Evolutionary conservation across 1,139 yeast species (phyloP).

Genomic region (Candida neerlandica): DNA sequence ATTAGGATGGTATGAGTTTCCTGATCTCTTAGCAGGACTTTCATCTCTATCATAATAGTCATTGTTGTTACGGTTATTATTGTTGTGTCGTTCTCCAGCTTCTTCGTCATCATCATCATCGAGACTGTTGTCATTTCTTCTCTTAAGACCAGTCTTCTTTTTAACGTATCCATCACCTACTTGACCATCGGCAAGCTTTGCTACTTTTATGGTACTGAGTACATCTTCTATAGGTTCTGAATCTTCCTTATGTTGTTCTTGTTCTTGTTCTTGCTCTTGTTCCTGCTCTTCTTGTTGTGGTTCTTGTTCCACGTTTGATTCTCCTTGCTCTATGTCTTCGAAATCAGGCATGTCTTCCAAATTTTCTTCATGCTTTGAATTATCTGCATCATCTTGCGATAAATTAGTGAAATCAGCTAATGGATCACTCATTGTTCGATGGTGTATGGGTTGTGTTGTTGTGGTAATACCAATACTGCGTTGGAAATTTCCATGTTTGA

Average conservation of each 20-base stretch:
- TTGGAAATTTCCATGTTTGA: slow-evolving; percentile 1
- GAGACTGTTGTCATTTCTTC: background rate
- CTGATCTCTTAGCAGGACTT: background rate
- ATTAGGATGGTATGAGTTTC: slow-evolving; percentile 10
- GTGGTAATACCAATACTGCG: background rate
- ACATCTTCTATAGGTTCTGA: slow-evolving; percentile 7
- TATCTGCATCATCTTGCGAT: slow-evolving; percentile 16
- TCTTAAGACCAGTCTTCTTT: background rate
- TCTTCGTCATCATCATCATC: slow-evolving; percentile 2
- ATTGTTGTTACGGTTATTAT: slow-evolving; percentile 1
- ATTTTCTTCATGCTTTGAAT: slow-evolving; percentile 1
- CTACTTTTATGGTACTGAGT: background rate
- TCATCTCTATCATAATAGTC: background rate
- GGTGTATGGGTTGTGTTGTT: background rate
- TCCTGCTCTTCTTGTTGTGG: slow-evolving; percentile 8
- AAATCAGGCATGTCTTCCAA: slow-evolving; percentile 1
- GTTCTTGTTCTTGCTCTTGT: slow-evolving; percentile 8
- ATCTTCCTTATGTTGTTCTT: slow-evolving; percentile 10
- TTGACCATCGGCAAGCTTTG: background rate
- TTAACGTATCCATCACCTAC: background rate
- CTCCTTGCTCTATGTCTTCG: slow-evolving; percentile 4
- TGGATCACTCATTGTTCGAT: slow-evolving; percentile 15
- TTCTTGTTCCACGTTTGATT: slow-evolving; percentile 8
- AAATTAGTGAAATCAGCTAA: slow-evolving; percentile 17
- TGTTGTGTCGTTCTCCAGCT: background rate